These are phyloP conservation scores for Xylaria sp. DNA, from an alignment of 2,329 filamentous ascomycete genomes.

Conservation along the genomic window DNA sequence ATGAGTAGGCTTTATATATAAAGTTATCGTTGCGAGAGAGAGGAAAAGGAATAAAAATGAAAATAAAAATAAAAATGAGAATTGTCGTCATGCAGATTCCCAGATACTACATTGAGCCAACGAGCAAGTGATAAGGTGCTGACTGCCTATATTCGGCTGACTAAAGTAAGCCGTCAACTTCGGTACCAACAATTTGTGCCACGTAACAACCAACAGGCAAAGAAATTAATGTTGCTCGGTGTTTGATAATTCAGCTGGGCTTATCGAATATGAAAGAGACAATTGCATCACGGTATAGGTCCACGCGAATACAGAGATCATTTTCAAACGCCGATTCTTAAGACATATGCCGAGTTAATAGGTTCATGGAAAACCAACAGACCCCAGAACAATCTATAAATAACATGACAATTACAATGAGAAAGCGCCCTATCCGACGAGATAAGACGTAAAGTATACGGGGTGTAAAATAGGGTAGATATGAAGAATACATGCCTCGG, in stretches of 20 bases:
- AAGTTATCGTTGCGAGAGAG: neutral
- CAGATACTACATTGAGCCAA: neutral
- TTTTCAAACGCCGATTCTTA: neutral
- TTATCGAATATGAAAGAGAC: neutral
- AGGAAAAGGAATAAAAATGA: neutral
- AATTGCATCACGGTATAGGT: neutral
- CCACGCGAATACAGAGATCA: neutral
- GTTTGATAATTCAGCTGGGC: neutral
- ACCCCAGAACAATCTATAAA: neutral
- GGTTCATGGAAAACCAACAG: neutral
- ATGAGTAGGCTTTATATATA: neutral
- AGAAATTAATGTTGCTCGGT: neutral
- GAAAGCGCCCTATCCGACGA: neutral
- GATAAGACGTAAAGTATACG: neutral
- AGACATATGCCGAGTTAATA: neutral
- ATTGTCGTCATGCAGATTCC: neutral
- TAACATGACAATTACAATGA: neutral
- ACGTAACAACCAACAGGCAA: neutral
- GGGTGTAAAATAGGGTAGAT: no score
- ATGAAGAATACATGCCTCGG: neutral
- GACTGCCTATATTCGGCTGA: neutral
- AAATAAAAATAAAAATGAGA: no score
- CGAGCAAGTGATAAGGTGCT: constrained; percentile 1
- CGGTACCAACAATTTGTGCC: constrained; percentile 3
- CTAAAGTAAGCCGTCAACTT: constrained; percentile 6